Conservation (phyloP, 371 early-diverging fungal species). For the Apophysomyces elegans region DNA sequence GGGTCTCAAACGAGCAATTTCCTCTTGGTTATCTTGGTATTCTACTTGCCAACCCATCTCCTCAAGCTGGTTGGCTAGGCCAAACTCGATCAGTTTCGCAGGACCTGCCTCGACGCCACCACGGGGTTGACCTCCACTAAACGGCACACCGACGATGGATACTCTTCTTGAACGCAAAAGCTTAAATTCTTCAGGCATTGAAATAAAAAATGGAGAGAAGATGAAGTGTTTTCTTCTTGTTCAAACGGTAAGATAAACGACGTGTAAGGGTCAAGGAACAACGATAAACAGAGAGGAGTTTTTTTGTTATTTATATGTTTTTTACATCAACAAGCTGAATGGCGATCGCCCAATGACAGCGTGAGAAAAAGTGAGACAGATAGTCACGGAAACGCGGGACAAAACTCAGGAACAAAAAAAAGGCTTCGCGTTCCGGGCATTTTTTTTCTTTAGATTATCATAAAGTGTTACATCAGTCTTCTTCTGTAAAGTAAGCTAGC, state of each 20-base stretch:
- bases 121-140: slow-evolving; percentile 80
- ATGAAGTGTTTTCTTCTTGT: not conserved
- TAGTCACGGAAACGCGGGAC: not conserved
- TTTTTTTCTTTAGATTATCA: too few species aligned
- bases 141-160: slow-evolving; percentile 78
- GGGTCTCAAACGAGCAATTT: slow-evolving; percentile 56
- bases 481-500: slow-evolving; percentile 1
- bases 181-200: slow-evolving; percentile 25
- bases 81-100: slow-evolving; percentile 76
- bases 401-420: not conserved
- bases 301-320: not conserved
- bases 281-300: not conserved
- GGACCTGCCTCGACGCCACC: slow-evolving; percentile 91
- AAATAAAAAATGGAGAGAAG: slow-evolving; percentile 10
- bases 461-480: not conserved
- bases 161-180: slow-evolving; percentile 60
- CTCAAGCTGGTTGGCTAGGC: slow-evolving; percentile 78
- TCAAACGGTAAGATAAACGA: slow-evolving; percentile 3
- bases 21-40: slow-evolving; percentile 70
- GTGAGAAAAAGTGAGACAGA: slow-evolving; percentile 7
- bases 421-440: too few species aligned
- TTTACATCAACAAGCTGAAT: not conserved
- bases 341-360: slow-evolving; percentile 13
- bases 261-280: not conserved
- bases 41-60: slow-evolving; percentile 79